phyloP scores from a whole-genome alignment of 306 rosid genomes.

The Datisca glomerata region DNA sequence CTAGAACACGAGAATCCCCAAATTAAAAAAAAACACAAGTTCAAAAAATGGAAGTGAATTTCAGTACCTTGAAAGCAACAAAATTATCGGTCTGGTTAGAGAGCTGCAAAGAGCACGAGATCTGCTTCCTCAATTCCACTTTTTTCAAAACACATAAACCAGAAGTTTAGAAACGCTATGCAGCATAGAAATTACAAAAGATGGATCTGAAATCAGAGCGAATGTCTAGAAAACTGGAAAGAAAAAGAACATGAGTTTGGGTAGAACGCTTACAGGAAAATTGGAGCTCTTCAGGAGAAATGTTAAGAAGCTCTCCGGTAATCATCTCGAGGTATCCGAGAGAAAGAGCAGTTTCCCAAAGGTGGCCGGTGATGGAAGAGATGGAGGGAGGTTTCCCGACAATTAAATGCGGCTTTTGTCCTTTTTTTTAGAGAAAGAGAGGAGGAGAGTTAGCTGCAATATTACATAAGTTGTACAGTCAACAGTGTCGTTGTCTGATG shows the following conservation, averaged over 20 bases:
- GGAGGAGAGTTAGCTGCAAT: too few species aligned
- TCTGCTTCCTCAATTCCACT: constrained; percentile 95
- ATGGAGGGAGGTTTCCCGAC: too few species aligned
- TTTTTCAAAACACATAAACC: background rate
- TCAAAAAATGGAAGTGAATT: constrained; percentile 14
- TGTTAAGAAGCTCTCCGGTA: constrained; percentile 70
- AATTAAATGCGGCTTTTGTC: too few species aligned
- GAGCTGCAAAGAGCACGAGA: constrained; percentile 74
- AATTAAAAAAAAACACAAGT: background rate
- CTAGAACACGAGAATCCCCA: background rate
- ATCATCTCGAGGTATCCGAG: constrained; percentile 45
- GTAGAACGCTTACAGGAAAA: constrained; percentile 53
- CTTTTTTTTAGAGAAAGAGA: too few species aligned
- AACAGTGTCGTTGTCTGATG: too few species aligned
- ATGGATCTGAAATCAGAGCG: constrained; percentile 18
- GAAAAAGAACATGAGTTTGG: too few species aligned
- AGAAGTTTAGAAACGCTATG: background rate
- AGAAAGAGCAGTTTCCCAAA: constrained; percentile 14
- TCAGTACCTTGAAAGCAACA: constrained; percentile 69
- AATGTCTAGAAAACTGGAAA: too few species aligned
- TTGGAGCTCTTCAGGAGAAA: constrained; percentile 79
- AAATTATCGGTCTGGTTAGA: constrained; percentile 51
- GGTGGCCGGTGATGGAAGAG: too few species aligned
- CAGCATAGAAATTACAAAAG: constrained; percentile 2
- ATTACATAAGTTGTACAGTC: too few species aligned